phyloP scores from a whole-genome alignment of 176 grass and related monocot genomes.

The Dendrocalamus sinicus region DNA sequence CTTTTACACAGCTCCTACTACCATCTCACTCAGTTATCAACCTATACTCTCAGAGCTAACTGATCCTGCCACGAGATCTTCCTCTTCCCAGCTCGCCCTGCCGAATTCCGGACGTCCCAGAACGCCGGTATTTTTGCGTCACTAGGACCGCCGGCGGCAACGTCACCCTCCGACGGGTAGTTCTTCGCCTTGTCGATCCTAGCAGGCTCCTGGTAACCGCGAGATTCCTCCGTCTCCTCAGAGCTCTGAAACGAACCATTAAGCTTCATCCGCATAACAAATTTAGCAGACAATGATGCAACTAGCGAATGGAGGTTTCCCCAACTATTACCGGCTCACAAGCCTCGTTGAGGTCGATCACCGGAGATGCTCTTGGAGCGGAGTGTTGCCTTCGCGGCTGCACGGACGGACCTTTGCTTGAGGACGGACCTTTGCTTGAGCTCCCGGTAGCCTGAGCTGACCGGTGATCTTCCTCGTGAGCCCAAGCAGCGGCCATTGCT shows the following conservation, averaged over 20 bases:
- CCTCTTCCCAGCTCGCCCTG: slow-evolving; percentile 46
- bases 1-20: slow-evolving; percentile 17
- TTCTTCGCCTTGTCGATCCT: slow-evolving; percentile 33
- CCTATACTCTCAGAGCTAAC: slow-evolving; percentile 70
- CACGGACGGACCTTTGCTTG: slow-evolving; percentile 23
- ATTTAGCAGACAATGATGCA: not conserved
- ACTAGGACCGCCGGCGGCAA: not conserved
- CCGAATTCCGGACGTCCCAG: slow-evolving; percentile 39
- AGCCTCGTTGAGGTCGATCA: slow-evolving; percentile 73
- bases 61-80: slow-evolving; percentile 81
- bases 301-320: not conserved
- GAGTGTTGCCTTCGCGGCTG: slow-evolving; percentile 15
- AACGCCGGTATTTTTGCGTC: slow-evolving; percentile 31
- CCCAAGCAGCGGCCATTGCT: not conserved
- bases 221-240: slow-evolving; percentile 47
- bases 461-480: not conserved
- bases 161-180: slow-evolving; percentile 25
- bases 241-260: slow-evolving; percentile 40
- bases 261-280: slow-evolving; percentile 15
- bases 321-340: slow-evolving; percentile 55
- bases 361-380: slow-evolving; percentile 36
- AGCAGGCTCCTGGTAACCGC: slow-evolving; percentile 23
- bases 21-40: not conserved
- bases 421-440: slow-evolving; percentile 36
- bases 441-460: not conserved